Conservation (phyloP, 371 early-diverging fungal species). For the Gilbertella persicaria region DNA sequence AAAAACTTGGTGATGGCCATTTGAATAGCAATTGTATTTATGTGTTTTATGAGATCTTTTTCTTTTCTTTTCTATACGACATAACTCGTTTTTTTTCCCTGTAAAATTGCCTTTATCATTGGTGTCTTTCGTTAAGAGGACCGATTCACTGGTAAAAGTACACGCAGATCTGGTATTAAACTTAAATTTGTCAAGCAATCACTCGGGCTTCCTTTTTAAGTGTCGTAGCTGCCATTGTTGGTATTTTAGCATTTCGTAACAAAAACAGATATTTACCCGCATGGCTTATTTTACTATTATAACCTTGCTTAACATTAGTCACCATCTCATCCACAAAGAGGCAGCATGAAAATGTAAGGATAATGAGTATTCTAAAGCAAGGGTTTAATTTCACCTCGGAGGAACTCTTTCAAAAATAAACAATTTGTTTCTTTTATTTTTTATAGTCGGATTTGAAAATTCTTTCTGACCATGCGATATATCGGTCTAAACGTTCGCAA, state of each 20-base stretch:
- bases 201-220: slow-evolving; percentile 21
- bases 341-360: slow-evolving; percentile 31
- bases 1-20: slow-evolving; percentile 56
- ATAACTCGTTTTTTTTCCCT: no score
- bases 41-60: neutral
- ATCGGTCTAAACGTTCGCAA: slow-evolving; percentile 23
- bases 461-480: slow-evolving; percentile 38
- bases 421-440: slow-evolving; percentile 16
- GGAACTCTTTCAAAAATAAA: slow-evolving; percentile 9
- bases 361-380: slow-evolving; percentile 31
- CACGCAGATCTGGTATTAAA: neutral
- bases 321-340: slow-evolving; percentile 28
- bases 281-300: slow-evolving; percentile 24
- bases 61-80: neutral
- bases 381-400: slow-evolving; percentile 18
- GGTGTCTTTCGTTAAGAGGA: no score
- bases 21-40: neutral
- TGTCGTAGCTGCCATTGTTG: slow-evolving; percentile 19
- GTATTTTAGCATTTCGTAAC: slow-evolving; percentile 20
- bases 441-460: slow-evolving; percentile 38
- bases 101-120: no score
- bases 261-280: slow-evolving; percentile 19
- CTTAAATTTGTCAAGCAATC: slow-evolving; percentile 7
- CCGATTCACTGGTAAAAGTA: no score
- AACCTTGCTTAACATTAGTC: slow-evolving; percentile 24